Conservation (phyloP, 176 grass and related monocot genomes). For the Musa itinerans region DNA sequence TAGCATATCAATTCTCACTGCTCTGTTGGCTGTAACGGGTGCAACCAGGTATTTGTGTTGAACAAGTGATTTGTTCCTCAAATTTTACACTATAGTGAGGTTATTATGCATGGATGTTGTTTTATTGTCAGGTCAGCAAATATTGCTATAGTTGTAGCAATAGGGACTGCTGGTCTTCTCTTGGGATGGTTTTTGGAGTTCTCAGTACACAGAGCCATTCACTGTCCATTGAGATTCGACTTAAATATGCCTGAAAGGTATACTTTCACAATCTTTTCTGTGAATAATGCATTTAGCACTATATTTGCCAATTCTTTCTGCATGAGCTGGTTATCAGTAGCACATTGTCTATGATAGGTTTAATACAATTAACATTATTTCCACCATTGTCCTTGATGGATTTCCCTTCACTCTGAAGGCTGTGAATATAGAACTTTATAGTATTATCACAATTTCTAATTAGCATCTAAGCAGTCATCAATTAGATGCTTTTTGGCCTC, state of each 20-base stretch:
- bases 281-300: not conserved
- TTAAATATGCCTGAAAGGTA: slow-evolving; percentile 54
- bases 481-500: too few relatives aligned
- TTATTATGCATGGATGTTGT: not conserved
- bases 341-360: too few relatives aligned
- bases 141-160: slow-evolving; percentile 76
- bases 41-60: slow-evolving; percentile 53
- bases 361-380: not conserved
- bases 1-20: slow-evolving; percentile 78
- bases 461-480: too few relatives aligned
- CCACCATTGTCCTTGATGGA: not conserved
- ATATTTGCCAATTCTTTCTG: not conserved
- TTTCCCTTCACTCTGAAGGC: too few relatives aligned
- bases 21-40: slow-evolving; percentile 75
- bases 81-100: not conserved
- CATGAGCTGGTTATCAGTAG: not conserved
- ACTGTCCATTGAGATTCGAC: slow-evolving; percentile 42
- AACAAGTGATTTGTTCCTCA: not conserved
- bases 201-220: slow-evolving; percentile 42
- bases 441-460: too few relatives aligned
- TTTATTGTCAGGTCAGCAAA: slow-evolving; percentile 49
- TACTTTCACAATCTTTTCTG: slow-evolving; percentile 1
- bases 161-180: slow-evolving; percentile 76
- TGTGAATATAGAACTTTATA: too few relatives aligned
- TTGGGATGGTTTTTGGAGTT: slow-evolving; percentile 86